Evolutionary conservation across 257 asterid genomes (phyloP), one percentile per base, ranked within the genome.

Genomic region (Avicennia marina): DNA sequence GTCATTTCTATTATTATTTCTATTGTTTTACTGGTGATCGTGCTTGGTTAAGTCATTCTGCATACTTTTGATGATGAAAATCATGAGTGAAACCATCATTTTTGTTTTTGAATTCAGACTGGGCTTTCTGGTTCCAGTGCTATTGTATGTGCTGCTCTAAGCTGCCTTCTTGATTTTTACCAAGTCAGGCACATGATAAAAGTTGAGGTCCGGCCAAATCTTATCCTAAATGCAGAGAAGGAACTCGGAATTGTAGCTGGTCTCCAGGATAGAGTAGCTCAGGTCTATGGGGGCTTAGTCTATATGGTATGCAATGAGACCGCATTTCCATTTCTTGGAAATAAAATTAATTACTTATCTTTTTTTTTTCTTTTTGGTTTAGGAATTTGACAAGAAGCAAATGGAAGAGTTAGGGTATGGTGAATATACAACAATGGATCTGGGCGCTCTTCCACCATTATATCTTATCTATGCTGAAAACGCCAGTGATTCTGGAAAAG

Each of bases 51-150:
- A n/a, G n/a, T n/a, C n/a, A n/a, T n/a, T n/a, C n/a, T n/a, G n/a
- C n/a, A n/a, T n/a, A n/a, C n/a, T n/a, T n/a, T n/a, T n/a, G n/a
- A n/a, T n/a, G n/a, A n/a, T n/a, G n/a, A n/a, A n/a, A n/a, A n/a
- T n/a, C n/a, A n/a, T n/a, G n/a, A n/a, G n/a, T n/a, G n/a, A n/a
- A n/a, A n/a, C n/a, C n/a, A n/a, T n/a, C 7, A 38, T 29, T 13
- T 51, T 62, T 42, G 33, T 71, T 56, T 67, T 12, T 32, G 52
- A 56, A 72, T 53, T 51, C 88, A 93, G 98, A 82, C 97, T 32
- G 98, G 98, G 65, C 97, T 93, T 59, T 93, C 98, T 44, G 98
- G 98, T 60, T 93, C 98, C 0, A 93, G 98, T 60, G 98, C 97
- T 12, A 93, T 93, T 43, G 97, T 88, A 2, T 85, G 95, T 73